Conservation (phyloP, 345 rosid species). For the Erodium maritimum region DNA sequence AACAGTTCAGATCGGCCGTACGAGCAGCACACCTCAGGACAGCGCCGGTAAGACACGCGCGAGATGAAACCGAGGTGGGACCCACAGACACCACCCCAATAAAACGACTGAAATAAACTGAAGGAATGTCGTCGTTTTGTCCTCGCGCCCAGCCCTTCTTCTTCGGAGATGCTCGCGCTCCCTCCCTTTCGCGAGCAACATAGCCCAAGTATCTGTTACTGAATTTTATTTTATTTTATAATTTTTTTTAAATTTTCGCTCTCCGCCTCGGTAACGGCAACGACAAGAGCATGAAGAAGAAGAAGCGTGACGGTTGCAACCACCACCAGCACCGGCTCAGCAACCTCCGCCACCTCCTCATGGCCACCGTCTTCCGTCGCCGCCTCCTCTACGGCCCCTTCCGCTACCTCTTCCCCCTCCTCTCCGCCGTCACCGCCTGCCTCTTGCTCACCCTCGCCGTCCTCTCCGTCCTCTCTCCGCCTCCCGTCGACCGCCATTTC, state of each 20-base stretch:
- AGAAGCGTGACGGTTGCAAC: neutral
- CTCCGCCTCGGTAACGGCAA: neutral
- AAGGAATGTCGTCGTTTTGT: neutral
- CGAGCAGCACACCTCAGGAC: neutral
- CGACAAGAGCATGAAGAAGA: neutral
- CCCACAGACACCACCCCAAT: neutral
- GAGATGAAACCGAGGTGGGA: neutral
- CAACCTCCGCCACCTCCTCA: slow-evolving; percentile 11
- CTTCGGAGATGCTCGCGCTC: neutral
- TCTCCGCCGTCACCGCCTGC: slow-evolving; percentile 46
- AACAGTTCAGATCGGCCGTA: neutral
- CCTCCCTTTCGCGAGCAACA: neutral
- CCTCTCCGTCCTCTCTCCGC: slow-evolving; percentile 25
- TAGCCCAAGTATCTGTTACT: neutral
- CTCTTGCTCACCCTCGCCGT: slow-evolving; percentile 44
- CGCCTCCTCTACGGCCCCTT: slow-evolving; percentile 37
- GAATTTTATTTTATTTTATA: too few species aligned
- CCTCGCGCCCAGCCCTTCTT: neutral
- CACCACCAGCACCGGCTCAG: neutral
- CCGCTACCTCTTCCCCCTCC: slow-evolving; percentile 31
- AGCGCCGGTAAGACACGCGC: neutral
- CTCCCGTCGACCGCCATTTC: slow-evolving; percentile 18
- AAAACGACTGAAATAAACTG: neutral
- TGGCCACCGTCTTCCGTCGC: slow-evolving; percentile 27
- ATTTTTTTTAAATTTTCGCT: too few species aligned